Conservation (phyloP, 495 filamentous ascomycete genomes). For the Penicillium soppii region DNA sequence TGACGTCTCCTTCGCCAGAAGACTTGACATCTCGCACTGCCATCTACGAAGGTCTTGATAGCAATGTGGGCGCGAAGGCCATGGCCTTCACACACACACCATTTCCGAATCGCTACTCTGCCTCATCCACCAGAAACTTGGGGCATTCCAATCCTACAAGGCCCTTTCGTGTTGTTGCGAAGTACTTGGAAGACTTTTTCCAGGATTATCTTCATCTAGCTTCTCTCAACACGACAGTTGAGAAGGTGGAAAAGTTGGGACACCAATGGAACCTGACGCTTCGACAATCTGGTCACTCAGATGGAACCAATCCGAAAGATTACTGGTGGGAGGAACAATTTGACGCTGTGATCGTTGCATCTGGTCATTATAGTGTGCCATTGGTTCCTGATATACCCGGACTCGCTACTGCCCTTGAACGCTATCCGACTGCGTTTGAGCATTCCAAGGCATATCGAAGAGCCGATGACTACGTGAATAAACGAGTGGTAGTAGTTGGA, state of each 20-base stretch:
- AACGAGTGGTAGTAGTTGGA: conserved; percentile 30
- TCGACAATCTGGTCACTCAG: conserved; percentile 19
- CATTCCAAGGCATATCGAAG: conserved; percentile 29
- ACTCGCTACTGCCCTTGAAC: conserved; percentile 6
- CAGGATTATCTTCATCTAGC: conserved; percentile 21
- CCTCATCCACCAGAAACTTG: conserved; percentile 17
- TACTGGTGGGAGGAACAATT: conserved; percentile 36
- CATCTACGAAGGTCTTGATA: conserved; percentile 26
- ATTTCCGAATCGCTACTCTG: conserved; percentile 24
- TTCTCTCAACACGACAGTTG: conserved; percentile 29
- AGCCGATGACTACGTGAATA: conserved; percentile 26
- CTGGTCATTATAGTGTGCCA: conserved; percentile 70
- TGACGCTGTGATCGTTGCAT: conserved; percentile 75
- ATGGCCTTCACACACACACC: conserved; percentile 32
- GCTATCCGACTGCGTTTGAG: conserved; percentile 19
- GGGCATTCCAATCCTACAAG: conserved; percentile 23
- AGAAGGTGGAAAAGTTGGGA: conserved; percentile 23
- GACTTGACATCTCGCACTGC: conserved; percentile 25
- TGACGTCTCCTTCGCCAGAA: conserved; percentile 17
- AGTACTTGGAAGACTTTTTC: conserved; percentile 27
- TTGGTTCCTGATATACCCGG: conserved; percentile 57
- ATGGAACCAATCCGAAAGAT: conserved; percentile 10
- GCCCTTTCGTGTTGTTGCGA: conserved; percentile 23
- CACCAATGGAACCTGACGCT: conserved; percentile 24
- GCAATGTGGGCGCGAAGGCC: conserved; percentile 28